phyloP scores from a whole-genome alignment of 495 filamentous ascomycete species.

The Tuber microsphaerosporum region DNA sequence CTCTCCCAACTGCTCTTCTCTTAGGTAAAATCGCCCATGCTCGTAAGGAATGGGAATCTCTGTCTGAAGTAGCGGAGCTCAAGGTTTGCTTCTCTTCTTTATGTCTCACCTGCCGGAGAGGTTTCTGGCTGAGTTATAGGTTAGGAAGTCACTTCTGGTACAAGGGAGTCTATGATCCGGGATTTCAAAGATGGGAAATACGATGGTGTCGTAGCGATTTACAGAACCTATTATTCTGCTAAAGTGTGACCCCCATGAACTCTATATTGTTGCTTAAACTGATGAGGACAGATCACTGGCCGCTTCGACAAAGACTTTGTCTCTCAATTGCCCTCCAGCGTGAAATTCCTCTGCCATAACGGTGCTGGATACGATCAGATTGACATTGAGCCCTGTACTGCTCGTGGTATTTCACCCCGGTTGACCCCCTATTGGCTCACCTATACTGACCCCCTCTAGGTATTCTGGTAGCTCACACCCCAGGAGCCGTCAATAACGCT shows the following conservation, averaged over 20 bases:
- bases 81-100: conserved; percentile 44
- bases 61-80: conserved; percentile 49
- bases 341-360: conserved; percentile 78
- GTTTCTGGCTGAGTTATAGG: conserved; percentile 3
- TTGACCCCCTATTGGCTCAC: neutral
- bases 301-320: conserved; percentile 57
- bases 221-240: conserved; percentile 55
- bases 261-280: neutral
- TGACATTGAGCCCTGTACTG: conserved; percentile 61
- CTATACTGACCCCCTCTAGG: conserved; percentile 36
- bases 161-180: conserved; percentile 50
- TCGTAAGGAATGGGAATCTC: conserved; percentile 53
- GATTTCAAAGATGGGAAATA: conserved; percentile 52
- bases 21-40: conserved; percentile 53
- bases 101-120: conserved; percentile 1
- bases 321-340: conserved; percentile 53
- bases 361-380: conserved; percentile 83
- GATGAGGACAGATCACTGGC: conserved; percentile 50
- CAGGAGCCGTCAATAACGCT: conserved; percentile 60
- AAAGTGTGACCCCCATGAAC: conserved; percentile 43
- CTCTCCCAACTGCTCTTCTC: conserved; percentile 49
- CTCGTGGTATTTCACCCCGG: conserved; percentile 44
- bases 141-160: conserved; percentile 52
- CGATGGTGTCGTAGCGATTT: conserved; percentile 54
- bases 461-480: conserved; percentile 62